Percentiles rank a stretch among this genome's conserved stretches.
phyloP scores from a whole-genome alignment of 225 moss, liverwort and hornwort genomes.

The Marchantia paleacea region DNA sequence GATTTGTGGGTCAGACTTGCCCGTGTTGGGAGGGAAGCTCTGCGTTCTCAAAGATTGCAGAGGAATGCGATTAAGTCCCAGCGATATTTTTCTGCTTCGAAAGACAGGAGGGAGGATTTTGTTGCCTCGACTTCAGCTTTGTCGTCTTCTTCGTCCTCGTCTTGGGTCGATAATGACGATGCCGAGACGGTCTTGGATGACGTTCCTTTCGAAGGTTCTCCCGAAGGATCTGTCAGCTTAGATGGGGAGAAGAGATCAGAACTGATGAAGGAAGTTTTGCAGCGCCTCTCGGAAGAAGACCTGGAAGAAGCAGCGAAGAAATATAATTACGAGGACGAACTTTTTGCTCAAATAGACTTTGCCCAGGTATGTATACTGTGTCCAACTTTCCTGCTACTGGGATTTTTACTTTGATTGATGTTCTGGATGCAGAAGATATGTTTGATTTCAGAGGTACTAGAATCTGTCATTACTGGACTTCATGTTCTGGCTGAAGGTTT shows the following conservation, averaged over 20 bases:
- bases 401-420: too few relatives aligned
- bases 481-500: too few relatives aligned
- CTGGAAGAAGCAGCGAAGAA: constrained; percentile 89
- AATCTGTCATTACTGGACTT: too few relatives aligned
- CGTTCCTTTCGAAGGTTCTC: constrained; percentile 29
- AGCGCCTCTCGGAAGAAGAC: constrained; percentile 77
- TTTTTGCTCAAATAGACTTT: constrained; percentile 70
- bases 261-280: constrained; percentile 61
- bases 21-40: not conserved
- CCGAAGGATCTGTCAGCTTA: constrained; percentile 30
- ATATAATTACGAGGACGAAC: constrained; percentile 79
- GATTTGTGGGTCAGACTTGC: not conserved
- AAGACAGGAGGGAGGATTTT: not conserved
- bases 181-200: constrained; percentile 12
- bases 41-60: not conserved
- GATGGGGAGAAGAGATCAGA: constrained; percentile 33
- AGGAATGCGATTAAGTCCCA: not conserved
- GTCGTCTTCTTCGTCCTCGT: constrained; percentile 25
- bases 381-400: not conserved
- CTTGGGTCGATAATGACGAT: constrained; percentile 25
- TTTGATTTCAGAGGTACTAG: too few relatives aligned
- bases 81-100: not conserved
- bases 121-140: constrained; percentile 1
- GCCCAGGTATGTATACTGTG: constrained; percentile 52
- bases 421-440: too few relatives aligned